Percentiles rank a stretch among this genome's conserved stretches.
Conservation (phyloP, 192 early-diverging fungal genomes). For the Linnemannia hyalina region DNA sequence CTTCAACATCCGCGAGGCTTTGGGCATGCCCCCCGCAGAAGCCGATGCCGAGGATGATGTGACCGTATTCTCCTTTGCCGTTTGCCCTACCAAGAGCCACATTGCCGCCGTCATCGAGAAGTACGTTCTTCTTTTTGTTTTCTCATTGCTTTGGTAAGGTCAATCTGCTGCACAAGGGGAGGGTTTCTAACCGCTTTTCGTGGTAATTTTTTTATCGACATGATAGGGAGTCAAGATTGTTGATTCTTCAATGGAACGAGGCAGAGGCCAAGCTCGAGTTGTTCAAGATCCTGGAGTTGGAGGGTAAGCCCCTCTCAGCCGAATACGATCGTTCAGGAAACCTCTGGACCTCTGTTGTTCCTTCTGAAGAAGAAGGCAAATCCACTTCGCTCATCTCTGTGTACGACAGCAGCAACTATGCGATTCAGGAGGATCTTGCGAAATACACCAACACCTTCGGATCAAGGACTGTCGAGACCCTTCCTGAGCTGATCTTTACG, state of each 20-base stretch:
- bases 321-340: conserved; percentile 64
- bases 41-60: conserved; percentile 44
- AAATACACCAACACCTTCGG: conserved; percentile 53
- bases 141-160: background rate
- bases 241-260: conserved; percentile 59
- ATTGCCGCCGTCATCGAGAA: conserved; percentile 65
- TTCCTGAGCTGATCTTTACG: conserved; percentile 62
- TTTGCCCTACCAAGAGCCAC: conserved; percentile 48
- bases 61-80: conserved; percentile 53
- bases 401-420: conserved; percentile 36
- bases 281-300: conserved; percentile 43
- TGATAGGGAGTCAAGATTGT: conserved; percentile 42
- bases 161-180: background rate
- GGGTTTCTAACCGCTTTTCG: background rate
- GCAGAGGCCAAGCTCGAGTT: conserved; percentile 41
- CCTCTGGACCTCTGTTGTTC: conserved; percentile 59
- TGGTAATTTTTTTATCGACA: background rate
- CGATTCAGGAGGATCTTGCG: conserved; percentile 35
- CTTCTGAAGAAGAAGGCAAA: conserved; percentile 17
- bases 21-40: conserved; percentile 49
- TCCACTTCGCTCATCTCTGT: conserved; percentile 22
- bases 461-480: conserved; percentile 53
- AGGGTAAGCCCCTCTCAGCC: conserved; percentile 46
- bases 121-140: conserved; percentile 25
- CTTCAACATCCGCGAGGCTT: conserved; percentile 66